phyloP scores from a whole-genome alignment of 1,139 yeast species.

The Yamadazyma kanchanaburiensis region DNA sequence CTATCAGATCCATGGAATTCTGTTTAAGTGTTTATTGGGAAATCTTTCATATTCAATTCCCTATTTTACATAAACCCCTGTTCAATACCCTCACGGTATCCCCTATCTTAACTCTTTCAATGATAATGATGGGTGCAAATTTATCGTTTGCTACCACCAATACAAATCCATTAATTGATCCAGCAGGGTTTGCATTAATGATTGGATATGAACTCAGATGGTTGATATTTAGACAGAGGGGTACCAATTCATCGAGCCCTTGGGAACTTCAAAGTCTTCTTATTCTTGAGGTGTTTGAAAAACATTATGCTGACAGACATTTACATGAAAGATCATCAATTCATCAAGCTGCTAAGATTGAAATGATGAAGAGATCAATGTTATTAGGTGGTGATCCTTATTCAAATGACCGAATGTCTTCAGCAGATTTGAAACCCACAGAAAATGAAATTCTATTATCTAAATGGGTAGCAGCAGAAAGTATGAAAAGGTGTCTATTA shows the following conservation, averaged over 20 bases:
- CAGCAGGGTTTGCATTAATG: slow-evolving; percentile 1
- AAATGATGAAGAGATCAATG: slow-evolving; percentile 59
- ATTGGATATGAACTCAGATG: slow-evolving; percentile 60
- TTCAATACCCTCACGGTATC: slow-evolving; percentile 47
- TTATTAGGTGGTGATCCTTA: slow-evolving; percentile 56
- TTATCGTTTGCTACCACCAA: slow-evolving; percentile 5
- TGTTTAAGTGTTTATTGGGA: slow-evolving; percentile 29
- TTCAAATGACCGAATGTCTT: slow-evolving; percentile 3
- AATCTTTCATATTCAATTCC: slow-evolving; percentile 51
- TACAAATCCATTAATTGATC: slow-evolving; percentile 12
- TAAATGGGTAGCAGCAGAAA: slow-evolving; percentile 19
- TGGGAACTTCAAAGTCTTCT: slow-evolving; percentile 59
- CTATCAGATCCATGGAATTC: slow-evolving; percentile 1
- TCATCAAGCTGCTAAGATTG: slow-evolving; percentile 67
- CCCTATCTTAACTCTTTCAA: slow-evolving; percentile 44
- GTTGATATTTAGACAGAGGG: slow-evolving; percentile 48
- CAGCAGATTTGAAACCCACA: slow-evolving; percentile 3
- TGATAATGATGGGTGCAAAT: slow-evolving; percentile 53
- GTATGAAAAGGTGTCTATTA: slow-evolving; percentile 17
- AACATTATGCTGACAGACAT: slow-evolving; percentile 36
- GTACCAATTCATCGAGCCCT: slow-evolving; percentile 38
- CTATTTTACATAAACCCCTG: slow-evolving; percentile 54
- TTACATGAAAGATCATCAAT: slow-evolving; percentile 45
- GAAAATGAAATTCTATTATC: slow-evolving; percentile 9
- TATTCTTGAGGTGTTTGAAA: slow-evolving; percentile 56